phyloP scores from a whole-genome alignment of 768 basidiomycete species.

The Lenzites betulinus region DNA sequence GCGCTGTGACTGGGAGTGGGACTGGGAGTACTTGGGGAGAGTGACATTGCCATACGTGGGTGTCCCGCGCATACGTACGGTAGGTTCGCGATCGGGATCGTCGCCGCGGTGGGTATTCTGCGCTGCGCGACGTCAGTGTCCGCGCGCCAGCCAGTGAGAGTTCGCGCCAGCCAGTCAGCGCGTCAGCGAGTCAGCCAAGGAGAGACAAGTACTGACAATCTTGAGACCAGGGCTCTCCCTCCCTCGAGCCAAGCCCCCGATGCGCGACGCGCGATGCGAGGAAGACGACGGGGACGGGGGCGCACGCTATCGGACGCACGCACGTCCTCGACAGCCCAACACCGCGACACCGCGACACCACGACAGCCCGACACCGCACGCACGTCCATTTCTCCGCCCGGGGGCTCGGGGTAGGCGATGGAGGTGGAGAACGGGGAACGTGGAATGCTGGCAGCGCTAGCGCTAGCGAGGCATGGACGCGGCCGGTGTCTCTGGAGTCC shows the following conservation, averaged over 20 bases:
- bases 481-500: too few relatives aligned
- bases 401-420: neutral
- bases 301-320: neutral
- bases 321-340: neutral
- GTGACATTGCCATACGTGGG: neutral
- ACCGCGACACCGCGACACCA: neutral
- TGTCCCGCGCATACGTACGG: neutral
- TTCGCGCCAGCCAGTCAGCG: too few relatives aligned
- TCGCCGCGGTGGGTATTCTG: neutral
- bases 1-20: too few relatives aligned
- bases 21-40: too few relatives aligned
- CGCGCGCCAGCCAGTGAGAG: too few relatives aligned
- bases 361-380: neutral
- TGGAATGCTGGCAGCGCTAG: neutral
- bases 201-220: constrained; percentile 4
- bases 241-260: too few relatives aligned
- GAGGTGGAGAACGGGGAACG: too few relatives aligned
- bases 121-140: constrained; percentile 2
- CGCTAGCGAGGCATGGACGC: too few relatives aligned
- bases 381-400: too few relatives aligned
- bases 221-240: constrained; percentile 7
- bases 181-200: too few relatives aligned
- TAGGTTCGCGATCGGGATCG: constrained; percentile 16
- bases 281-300: too few relatives aligned
- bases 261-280: too few relatives aligned